These are phyloP conservation scores for Umbilicus rupestris DNA, from an alignment of 164 flowering plant species.

Conservation along the genomic window DNA sequence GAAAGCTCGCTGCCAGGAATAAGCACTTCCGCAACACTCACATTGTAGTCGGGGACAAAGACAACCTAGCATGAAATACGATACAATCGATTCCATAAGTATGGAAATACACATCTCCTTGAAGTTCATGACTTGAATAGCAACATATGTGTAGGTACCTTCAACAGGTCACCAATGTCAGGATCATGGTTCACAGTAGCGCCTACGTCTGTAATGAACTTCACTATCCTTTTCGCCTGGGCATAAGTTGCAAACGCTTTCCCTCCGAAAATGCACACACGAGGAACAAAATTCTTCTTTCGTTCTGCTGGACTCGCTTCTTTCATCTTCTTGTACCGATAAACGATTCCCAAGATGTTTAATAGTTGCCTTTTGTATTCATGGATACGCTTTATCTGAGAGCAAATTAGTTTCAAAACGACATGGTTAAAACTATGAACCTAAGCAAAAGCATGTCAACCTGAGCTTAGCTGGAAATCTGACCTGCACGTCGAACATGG, in stretches of 20 bases:
- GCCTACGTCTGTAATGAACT: constrained; percentile 90
- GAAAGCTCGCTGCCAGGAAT: constrained; percentile 96
- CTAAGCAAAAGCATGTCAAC: neutral
- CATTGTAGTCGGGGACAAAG: constrained; percentile 92
- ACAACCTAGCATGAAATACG: constrained; percentile 38
- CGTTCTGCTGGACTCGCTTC: constrained; percentile 77
- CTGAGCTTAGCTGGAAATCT: neutral
- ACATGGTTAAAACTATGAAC: neutral
- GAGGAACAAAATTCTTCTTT: constrained; percentile 59
- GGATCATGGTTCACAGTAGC: constrained; percentile 79
- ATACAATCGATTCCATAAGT: neutral
- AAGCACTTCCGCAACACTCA: constrained; percentile 85
- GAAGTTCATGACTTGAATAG: neutral
- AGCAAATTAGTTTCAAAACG: neutral
- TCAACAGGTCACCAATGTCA: constrained; percentile 81
- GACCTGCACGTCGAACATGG: constrained; percentile 95
- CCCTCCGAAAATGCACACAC: constrained; percentile 96
- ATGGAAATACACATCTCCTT: neutral
- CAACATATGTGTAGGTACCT: constrained; percentile 35
- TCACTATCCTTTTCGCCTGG: constrained; percentile 93
- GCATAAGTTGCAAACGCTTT: constrained; percentile 94
- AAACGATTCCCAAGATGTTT: constrained; percentile 85
- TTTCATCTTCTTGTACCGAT: constrained; percentile 92
- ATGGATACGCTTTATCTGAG: constrained; percentile 93
- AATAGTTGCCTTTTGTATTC: constrained; percentile 88